A percentile compares a stretch with the other conserved stretches of the same genome.
Conservation (phyloP, 2,329 filamentous ascomycete species). For the Pseudophaeomoniella oleicola region DNA sequence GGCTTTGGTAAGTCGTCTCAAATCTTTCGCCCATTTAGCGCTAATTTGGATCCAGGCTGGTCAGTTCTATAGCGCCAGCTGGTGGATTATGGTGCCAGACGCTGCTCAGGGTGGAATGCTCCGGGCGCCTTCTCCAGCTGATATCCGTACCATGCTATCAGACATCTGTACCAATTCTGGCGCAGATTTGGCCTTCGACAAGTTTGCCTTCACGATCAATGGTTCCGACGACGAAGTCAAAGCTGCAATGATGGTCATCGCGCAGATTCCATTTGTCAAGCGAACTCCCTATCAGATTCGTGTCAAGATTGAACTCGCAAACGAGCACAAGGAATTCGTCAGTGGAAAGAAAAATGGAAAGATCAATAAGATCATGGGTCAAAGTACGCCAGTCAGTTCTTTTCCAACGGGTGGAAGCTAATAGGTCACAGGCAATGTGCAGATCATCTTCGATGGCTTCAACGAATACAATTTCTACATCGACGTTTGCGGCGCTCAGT, state of each 20-base stretch:
- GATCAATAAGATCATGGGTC: conserved; percentile 99
- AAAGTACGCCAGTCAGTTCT: conserved; percentile 44
- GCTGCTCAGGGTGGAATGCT: conserved; percentile 40
- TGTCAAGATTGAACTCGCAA: conserved; percentile 96
- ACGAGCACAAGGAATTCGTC: conserved; percentile 98
- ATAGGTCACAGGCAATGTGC: conserved; percentile 57
- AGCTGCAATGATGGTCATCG: conserved; percentile 83
- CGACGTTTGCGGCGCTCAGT: conserved; percentile 82
- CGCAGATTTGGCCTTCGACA: conserved; percentile 88
- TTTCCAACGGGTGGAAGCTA: conserved; percentile 3
- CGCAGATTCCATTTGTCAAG: conserved; percentile 77
- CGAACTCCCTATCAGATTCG: conserved; percentile 83
- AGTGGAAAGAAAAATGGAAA: conserved; percentile 99
- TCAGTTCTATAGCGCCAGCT: conserved; percentile 94
- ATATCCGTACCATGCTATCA: conserved; percentile 79
- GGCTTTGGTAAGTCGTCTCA: conserved; percentile 53
- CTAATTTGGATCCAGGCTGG: conserved; percentile 47
- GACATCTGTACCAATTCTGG: conserved; percentile 95
- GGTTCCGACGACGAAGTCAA: conserved; percentile 95
- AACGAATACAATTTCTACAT: conserved; percentile 99
- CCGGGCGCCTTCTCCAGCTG: conserved; percentile 47
- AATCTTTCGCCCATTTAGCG: conserved; percentile 9
- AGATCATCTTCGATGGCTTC: conserved; percentile 98
- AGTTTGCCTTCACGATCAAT: conserved; percentile 82
- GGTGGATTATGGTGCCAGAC: conserved; percentile 79